Evolutionary conservation across 352 stramenopile genomes (phyloP).

Genomic region (Aphanomyces euteiches): DNA sequence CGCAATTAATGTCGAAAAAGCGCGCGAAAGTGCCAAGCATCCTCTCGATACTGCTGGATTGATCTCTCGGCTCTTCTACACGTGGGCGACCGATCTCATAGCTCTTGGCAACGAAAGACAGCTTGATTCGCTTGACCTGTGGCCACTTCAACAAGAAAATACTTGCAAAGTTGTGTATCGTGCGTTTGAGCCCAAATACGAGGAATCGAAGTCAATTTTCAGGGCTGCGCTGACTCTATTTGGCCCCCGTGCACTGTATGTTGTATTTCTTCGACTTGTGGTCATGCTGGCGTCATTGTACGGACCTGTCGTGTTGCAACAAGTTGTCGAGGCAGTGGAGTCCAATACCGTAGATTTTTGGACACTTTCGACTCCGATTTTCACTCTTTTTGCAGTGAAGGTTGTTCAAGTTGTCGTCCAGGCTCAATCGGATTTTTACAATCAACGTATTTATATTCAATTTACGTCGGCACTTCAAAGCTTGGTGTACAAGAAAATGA

Average conservation of each 20-base stretch:
- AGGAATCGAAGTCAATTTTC: constrained; percentile 21
- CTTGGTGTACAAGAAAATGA: constrained; percentile 16
- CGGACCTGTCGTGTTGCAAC: constrained; percentile 11
- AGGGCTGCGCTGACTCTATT: constrained; percentile 17
- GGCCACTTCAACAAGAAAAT: constrained; percentile 17
- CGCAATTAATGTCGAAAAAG: neutral
- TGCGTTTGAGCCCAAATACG: constrained; percentile 23
- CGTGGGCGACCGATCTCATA: constrained; percentile 22
- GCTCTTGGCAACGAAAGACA: neutral
- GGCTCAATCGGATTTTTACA: constrained; percentile 13
- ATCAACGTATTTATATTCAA: constrained; percentile 9
- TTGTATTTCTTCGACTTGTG: constrained; percentile 18
- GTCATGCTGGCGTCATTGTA: constrained; percentile 10
- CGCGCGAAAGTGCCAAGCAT: neutral
- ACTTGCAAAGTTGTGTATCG: constrained; percentile 11
- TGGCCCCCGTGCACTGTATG: constrained; percentile 18
- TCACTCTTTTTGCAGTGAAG: constrained; percentile 17
- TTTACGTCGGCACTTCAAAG: constrained; percentile 16
- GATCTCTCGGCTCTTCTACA: constrained; percentile 23
- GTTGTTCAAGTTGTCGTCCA: neutral
- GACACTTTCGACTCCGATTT: neutral
- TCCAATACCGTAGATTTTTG: neutral
- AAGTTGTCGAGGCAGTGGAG: constrained; percentile 9
- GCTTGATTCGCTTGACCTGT: constrained; percentile 19
- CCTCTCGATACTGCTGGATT: neutral